Evolutionary conservation across 176 grass and related monocot genomes (phyloP).

Genomic region (Dendrocalamus sinicus): DNA sequence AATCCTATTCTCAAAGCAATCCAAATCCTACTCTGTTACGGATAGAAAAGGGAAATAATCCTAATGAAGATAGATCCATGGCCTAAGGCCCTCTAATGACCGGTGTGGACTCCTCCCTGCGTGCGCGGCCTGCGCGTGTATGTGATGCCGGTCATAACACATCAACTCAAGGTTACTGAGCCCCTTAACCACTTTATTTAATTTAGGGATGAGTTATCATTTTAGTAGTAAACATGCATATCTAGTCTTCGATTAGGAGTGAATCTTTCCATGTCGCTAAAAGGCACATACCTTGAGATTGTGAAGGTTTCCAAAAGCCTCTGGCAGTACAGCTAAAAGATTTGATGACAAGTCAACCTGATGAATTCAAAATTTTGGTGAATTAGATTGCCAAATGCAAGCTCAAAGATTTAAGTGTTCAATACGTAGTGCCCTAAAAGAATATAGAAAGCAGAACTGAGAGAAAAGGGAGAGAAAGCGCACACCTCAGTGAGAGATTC

Average conservation of each 20-base stretch:
- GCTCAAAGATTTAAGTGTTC: slow-evolving; percentile 19
- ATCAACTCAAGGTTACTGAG: slow-evolving; percentile 26
- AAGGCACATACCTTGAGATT: slow-evolving; percentile 76
- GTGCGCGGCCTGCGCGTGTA: too few species aligned
- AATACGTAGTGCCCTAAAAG: slow-evolving; percentile 1
- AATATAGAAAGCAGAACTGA: not conserved
- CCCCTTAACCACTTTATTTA: not conserved
- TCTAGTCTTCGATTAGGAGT: not conserved
- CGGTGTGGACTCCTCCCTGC: too few species aligned
- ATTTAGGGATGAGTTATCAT: not conserved
- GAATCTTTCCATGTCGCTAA: slow-evolving; percentile 34
- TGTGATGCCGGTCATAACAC: too few species aligned
- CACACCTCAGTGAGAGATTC: slow-evolving; percentile 76
- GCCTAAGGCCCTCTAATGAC: too few species aligned
- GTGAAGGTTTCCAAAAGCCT: slow-evolving; percentile 68
- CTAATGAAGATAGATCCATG: too few species aligned
- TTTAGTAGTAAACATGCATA: not conserved
- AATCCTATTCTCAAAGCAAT: too few species aligned
- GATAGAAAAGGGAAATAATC: too few species aligned
- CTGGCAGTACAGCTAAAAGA: slow-evolving; percentile 76
- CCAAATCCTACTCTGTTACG: too few species aligned
- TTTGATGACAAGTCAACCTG: slow-evolving; percentile 88
- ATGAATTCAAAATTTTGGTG: slow-evolving; percentile 36
- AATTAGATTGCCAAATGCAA: slow-evolving; percentile 31
- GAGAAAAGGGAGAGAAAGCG: slow-evolving; percentile 14